Evolutionary conservation across 495 filamentous ascomycete species (phyloP).

Genomic region (Oidiodendron maius): DNA sequence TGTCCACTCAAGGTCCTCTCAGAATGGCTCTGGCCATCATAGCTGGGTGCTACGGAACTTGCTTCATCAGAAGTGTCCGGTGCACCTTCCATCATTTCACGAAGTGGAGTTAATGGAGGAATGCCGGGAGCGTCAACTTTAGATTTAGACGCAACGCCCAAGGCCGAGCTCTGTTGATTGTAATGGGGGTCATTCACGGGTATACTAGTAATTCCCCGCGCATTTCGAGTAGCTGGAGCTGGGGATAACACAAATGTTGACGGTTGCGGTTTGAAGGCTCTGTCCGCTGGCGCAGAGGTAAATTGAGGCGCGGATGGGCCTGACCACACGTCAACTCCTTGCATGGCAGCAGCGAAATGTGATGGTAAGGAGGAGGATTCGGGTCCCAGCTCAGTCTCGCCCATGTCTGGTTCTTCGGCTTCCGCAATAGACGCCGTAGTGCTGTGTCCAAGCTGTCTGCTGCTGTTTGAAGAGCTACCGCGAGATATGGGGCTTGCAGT

Average conservation of each 20-base stretch:
- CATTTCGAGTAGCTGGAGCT: slow-evolving; percentile 11
- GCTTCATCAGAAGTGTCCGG: slow-evolving; percentile 29
- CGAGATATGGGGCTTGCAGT: slow-evolving; percentile 12
- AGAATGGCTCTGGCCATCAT: slow-evolving; percentile 5
- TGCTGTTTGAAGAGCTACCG: slow-evolving; percentile 15
- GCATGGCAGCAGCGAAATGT: slow-evolving; percentile 18
- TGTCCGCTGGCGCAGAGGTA: neutral
- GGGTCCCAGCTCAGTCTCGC: slow-evolving; percentile 9
- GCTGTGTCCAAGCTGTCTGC: slow-evolving; percentile 19
- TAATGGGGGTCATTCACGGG: neutral
- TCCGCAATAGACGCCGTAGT: slow-evolving; percentile 29
- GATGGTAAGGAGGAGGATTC: slow-evolving; percentile 13
- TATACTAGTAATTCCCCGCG: neutral
- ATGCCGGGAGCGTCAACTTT: slow-evolving; percentile 15
- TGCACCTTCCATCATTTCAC: slow-evolving; percentile 30
- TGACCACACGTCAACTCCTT: slow-evolving; percentile 18
- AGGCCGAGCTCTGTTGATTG: neutral
- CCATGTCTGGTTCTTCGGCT: slow-evolving; percentile 22
- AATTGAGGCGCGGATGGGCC: slow-evolving; percentile 2
- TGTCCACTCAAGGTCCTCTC: slow-evolving; percentile 9
- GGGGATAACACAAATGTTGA: slow-evolving; percentile 12
- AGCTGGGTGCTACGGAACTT: slow-evolving; percentile 15
- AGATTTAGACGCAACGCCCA: neutral
- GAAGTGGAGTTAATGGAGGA: slow-evolving; percentile 28
- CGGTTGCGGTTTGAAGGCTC: neutral